These are phyloP conservation scores for Amaranthus palmeri DNA, from an alignment of 148 eudicot species.

Conservation along the genomic window DNA sequence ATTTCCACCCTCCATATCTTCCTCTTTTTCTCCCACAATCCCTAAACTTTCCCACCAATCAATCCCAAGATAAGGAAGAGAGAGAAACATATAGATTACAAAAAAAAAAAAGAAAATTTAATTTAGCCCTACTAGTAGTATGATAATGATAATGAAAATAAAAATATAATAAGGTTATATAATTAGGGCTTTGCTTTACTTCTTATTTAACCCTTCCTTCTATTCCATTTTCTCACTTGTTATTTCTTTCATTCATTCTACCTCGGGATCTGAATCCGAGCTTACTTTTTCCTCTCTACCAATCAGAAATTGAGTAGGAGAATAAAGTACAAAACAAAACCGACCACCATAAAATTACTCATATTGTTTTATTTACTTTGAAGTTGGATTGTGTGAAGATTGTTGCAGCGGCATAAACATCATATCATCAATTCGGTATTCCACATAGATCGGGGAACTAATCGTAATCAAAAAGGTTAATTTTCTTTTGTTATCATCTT, in stretches of 20 bases:
- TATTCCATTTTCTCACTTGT: constrained; percentile 13
- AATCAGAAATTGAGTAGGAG: too few species aligned
- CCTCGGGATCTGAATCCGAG: constrained; percentile 21
- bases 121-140: not conserved
- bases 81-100: constrained; percentile 10
- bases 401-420: too few species aligned
- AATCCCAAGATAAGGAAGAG: constrained; percentile 42
- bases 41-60: constrained; percentile 51
- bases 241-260: not conserved
- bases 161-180: too few species aligned
- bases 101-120: not conserved
- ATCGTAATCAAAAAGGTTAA: too few species aligned
- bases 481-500: too few species aligned
- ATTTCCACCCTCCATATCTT: constrained; percentile 8
- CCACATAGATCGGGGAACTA: too few species aligned
- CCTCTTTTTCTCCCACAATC: constrained; percentile 25
- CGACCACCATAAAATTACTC: too few species aligned
- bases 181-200: constrained; percentile 31
- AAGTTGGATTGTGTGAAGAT: too few species aligned
- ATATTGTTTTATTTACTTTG: too few species aligned
- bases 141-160: too few species aligned
- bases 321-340: too few species aligned
- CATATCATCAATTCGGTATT: too few species aligned
- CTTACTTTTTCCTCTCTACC: constrained; percentile 7
- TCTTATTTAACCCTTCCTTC: constrained; percentile 32